Percentiles rank a stretch among this genome's conserved stretches.
Conservation (phyloP, 257 asterid genomes). For the Primulina huaijiensis region DNA sequence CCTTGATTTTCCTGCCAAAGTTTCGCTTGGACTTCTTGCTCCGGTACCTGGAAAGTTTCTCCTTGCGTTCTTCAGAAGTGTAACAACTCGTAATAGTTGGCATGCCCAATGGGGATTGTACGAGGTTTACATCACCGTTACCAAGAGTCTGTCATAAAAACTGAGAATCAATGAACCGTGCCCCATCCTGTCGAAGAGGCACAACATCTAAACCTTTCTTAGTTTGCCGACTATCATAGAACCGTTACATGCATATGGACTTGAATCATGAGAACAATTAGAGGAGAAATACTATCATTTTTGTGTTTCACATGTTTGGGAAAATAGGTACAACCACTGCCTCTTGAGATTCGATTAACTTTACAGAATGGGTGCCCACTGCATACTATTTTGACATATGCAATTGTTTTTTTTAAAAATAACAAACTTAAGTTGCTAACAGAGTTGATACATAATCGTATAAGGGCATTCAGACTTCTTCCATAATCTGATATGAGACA, state of each 20-base stretch:
- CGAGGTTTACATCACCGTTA: conserved; percentile 37
- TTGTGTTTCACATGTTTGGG: neutral
- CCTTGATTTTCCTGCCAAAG: conserved; percentile 91
- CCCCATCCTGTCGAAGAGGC: conserved; percentile 57
- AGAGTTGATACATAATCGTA: neutral
- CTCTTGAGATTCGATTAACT: neutral
- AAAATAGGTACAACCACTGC: too few relatives aligned
- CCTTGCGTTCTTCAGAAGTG: conserved; percentile 69
- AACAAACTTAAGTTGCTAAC: neutral
- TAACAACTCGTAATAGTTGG: conserved; percentile 38
- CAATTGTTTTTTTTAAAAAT: neutral
- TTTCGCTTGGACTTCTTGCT: conserved; percentile 82
- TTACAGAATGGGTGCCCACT: neutral
- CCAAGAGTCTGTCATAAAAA: conserved; percentile 86
- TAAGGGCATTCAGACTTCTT: neutral
- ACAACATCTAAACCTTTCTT: conserved; percentile 56
- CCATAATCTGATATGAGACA: neutral
- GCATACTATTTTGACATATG: neutral
- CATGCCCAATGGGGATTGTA: conserved; percentile 49
- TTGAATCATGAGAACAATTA: conserved; percentile 14
- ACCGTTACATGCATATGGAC: conserved; percentile 23
- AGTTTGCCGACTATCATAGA: conserved; percentile 36
- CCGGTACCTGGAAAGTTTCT: conserved; percentile 80
- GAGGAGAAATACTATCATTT: neutral
- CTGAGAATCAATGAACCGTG: conserved; percentile 56